phyloP scores from a whole-genome alignment of 1,284 basidiomycete species.

The Malassezia psittaci region DNA sequence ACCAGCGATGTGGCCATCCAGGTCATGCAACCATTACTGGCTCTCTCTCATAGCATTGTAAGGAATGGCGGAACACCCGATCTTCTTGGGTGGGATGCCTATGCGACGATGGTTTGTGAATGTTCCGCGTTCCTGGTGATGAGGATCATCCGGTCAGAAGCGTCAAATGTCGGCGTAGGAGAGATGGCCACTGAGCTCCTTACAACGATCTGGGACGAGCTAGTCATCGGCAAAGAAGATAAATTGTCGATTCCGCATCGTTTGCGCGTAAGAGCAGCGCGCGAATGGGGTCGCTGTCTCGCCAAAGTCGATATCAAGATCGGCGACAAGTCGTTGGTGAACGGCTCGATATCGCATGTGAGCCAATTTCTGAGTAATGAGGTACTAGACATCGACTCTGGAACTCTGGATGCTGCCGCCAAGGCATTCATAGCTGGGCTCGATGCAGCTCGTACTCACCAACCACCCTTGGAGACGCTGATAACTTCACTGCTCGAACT shows the following conservation, averaged over 20 bases:
- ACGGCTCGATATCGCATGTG: neutral
- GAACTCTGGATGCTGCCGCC: neutral
- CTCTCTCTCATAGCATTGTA: slow-evolving; percentile 60
- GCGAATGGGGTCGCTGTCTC: slow-evolving; percentile 1
- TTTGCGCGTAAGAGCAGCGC: slow-evolving; percentile 2
- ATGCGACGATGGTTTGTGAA: slow-evolving; percentile 62
- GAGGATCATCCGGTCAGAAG: slow-evolving; percentile 5
- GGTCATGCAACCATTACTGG: slow-evolving; percentile 68
- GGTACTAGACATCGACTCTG: neutral
- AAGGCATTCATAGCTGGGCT: slow-evolving; percentile 1
- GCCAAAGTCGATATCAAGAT: neutral
- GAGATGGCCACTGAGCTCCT: slow-evolving; percentile 12
- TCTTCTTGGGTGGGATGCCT: slow-evolving; percentile 50
- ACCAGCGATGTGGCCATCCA: slow-evolving; percentile 48
- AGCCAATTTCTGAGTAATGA: neutral
- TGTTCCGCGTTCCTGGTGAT: slow-evolving; percentile 56
- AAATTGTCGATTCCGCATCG: neutral
- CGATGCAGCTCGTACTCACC: neutral
- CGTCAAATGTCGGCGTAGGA: neutral
- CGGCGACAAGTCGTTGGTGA: neutral
- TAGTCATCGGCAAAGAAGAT: slow-evolving; percentile 6
- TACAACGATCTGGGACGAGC: slow-evolving; percentile 7
- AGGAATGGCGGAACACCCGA: slow-evolving; percentile 48
- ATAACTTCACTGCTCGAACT: neutral
- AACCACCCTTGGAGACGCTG: neutral